These are phyloP conservation scores for Termitomyces sp. DNA, from an alignment of 768 basidiomycete species.

Conservation along the genomic window DNA sequence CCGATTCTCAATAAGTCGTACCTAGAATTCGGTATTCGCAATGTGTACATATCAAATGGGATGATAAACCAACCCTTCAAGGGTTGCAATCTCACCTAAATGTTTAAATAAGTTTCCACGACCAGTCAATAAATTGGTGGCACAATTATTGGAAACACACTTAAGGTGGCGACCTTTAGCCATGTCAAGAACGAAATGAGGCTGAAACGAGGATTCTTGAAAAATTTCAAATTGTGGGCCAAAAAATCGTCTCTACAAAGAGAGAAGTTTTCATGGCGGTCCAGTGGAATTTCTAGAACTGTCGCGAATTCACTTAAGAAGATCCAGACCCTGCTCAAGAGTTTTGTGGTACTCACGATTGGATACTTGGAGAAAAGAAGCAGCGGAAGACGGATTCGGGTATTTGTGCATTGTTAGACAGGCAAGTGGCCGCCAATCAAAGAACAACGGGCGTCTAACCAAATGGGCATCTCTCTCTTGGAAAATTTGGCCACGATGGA, in stretches of 20 bases:
- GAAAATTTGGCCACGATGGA: conserved; percentile 28
- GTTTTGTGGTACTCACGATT: background rate
- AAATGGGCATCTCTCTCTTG: conserved; percentile 5
- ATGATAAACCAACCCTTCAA: background rate
- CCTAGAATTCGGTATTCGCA: conserved; percentile 4
- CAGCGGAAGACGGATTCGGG: background rate
- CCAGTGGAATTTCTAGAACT: background rate
- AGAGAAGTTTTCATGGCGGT: background rate
- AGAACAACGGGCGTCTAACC: conserved; percentile 12
- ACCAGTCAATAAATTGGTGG: background rate
- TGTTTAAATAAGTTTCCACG: background rate
- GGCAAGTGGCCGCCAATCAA: conserved; percentile 12
- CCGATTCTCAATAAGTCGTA: background rate
- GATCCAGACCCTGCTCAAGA: background rate
- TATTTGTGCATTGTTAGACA: conserved; percentile 12
- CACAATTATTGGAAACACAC: background rate
- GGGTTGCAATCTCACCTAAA: background rate
- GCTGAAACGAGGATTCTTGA: background rate
- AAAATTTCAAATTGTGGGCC: background rate
- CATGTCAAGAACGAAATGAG: background rate
- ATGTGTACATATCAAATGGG: background rate
- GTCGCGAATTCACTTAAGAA: background rate
- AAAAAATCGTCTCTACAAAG: background rate
- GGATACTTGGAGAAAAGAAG: background rate
- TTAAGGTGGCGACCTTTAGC: background rate